A percentile compares a stretch with the other conserved stretches of the same genome.
Evolutionary conservation across 257 asterid species (phyloP).

Genomic region (Jaltomata sinuosa): DNA sequence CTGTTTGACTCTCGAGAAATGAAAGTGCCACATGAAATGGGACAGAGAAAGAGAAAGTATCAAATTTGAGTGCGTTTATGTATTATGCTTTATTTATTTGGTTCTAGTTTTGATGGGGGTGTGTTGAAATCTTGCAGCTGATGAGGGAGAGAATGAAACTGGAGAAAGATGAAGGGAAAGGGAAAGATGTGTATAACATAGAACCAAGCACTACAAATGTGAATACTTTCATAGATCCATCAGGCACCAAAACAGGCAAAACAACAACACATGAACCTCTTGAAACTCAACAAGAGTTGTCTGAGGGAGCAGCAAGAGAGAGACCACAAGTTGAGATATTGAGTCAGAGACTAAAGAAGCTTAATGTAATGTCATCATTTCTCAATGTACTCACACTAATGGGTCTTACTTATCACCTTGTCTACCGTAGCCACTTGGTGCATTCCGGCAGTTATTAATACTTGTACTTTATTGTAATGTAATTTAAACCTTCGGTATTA

Average conservation of each 20-base stretch:
- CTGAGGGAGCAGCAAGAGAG: conserved; percentile 4
- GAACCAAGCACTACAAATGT: not conserved
- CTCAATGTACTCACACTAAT: conserved; percentile 40
- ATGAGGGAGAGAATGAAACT: conserved; percentile 55
- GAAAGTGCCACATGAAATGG: too few relatives aligned
- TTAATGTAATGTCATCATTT: conserved; percentile 50
- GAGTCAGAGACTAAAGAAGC: conserved; percentile 25
- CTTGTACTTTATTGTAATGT: too few relatives aligned
- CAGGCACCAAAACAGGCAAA: not conserved
- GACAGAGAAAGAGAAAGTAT: too few relatives aligned
- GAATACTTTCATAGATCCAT: not conserved
- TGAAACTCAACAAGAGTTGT: not conserved
- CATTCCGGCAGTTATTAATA: too few relatives aligned
- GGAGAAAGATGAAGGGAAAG: conserved; percentile 62
- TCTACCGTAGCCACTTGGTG: conserved; percentile 27
- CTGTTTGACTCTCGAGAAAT: too few relatives aligned
- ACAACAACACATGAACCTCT: not conserved
- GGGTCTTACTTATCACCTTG: conserved; percentile 53
- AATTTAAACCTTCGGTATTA: too few relatives aligned
- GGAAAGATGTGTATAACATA: conserved; percentile 4
- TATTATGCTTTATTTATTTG: too few relatives aligned
- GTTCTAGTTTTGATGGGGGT: too few relatives aligned
- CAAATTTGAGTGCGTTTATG: too few relatives aligned
- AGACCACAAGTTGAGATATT: conserved; percentile 8
- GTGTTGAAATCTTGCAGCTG: conserved; percentile 20